Evolutionary conservation across 345 rosid species (phyloP).

Genomic region (Raphanus sativus): DNA sequence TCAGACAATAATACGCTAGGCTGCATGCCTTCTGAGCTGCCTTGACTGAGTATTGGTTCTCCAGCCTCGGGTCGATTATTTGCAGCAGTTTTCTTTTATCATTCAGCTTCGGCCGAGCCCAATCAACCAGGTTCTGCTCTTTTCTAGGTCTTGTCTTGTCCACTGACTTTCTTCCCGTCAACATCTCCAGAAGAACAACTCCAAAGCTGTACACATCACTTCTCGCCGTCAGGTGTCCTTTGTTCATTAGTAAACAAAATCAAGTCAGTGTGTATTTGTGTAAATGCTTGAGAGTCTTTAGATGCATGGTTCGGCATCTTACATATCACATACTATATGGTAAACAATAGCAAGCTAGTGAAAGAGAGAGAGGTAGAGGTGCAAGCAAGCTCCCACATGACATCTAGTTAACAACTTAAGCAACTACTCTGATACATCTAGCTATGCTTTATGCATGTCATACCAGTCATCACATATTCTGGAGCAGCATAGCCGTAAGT

Average conservation of each 20-base stretch:
- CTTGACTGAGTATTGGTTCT: constrained; percentile 80
- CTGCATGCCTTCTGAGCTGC: constrained; percentile 98
- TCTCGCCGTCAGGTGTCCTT: constrained; percentile 93
- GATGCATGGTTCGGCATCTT: constrained; percentile 10
- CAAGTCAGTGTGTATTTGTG: constrained; percentile 23
- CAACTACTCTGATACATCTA: not conserved
- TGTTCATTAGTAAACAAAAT: constrained; percentile 32
- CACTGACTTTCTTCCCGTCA: constrained; percentile 90
- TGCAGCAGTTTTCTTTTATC: constrained; percentile 87
- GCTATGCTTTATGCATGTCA: constrained; percentile 17
- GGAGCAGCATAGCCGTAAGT: constrained; percentile 98
- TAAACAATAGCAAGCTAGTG: not conserved
- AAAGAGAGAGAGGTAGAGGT: constrained; percentile 9
- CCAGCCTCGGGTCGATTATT: constrained; percentile 88
- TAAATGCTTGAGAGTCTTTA: constrained; percentile 3
- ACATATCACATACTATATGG: not conserved
- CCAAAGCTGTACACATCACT: constrained; percentile 97
- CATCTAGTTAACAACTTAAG: constrained; percentile 7
- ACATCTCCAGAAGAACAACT: constrained; percentile 88
- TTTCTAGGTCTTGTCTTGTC: constrained; percentile 94
- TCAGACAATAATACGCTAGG: constrained; percentile 88
- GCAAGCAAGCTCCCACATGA: not conserved
- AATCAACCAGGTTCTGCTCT: constrained; percentile 95
- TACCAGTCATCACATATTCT: constrained; percentile 97
- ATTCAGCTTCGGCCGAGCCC: constrained; percentile 97